phyloP scores from a whole-genome alignment of 768 basidiomycete genomes.

The Tylopilus rubrobrunneus region DNA sequence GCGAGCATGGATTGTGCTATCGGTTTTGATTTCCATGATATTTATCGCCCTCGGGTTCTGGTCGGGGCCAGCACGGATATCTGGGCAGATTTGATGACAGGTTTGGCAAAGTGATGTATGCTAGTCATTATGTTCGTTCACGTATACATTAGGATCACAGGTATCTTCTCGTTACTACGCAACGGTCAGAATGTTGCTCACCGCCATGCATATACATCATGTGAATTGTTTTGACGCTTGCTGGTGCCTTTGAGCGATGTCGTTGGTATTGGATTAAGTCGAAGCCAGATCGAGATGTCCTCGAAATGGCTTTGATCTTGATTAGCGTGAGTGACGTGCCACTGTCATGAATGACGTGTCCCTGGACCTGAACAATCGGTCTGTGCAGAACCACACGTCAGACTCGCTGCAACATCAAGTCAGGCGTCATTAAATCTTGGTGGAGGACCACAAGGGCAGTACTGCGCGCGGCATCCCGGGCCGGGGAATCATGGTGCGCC shows the following conservation, averaged over 20 bases:
- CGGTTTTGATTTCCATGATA: constrained; percentile 37
- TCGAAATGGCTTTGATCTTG: too few relatives aligned
- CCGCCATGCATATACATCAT: too few relatives aligned
- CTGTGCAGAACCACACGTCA: not conserved
- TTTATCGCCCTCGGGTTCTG: constrained; percentile 11
- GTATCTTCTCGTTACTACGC: not conserved
- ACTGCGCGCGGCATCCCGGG: constrained; percentile 6
- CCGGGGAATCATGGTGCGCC: constrained; percentile 14
- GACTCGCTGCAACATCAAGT: not conserved
- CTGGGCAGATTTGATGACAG: constrained; percentile 5
- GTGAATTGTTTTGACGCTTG: too few relatives aligned
- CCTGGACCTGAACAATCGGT: not conserved
- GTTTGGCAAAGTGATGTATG: not conserved
- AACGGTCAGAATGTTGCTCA: too few relatives aligned
- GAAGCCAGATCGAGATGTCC: too few relatives aligned
- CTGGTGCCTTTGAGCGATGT: too few relatives aligned
- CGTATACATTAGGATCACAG: not conserved
- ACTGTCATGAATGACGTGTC: not conserved
- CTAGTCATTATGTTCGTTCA: not conserved
- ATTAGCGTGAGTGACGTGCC: not conserved
- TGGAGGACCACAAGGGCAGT: not conserved
- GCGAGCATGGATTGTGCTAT: constrained; percentile 33
- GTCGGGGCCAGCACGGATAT: constrained; percentile 18
- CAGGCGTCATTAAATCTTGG: not conserved
- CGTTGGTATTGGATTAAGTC: too few relatives aligned